Base-by-base conservation (phyloP, 345 rosid genomes). In the Brassica nigra region DNA sequence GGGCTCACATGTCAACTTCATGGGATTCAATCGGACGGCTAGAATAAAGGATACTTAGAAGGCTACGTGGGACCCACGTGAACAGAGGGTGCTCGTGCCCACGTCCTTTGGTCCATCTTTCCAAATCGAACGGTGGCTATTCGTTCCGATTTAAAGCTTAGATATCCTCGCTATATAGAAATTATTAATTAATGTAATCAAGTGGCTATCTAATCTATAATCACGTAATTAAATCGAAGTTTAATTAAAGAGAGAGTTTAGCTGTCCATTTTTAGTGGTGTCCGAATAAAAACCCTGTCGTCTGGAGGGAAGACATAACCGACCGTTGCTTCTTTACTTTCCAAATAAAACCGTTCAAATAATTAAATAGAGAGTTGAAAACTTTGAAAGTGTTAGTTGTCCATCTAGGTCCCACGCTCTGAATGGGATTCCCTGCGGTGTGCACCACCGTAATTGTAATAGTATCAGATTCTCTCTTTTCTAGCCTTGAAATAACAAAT, bases 1-100 rank as follows among this genome's bases (percentile, higher is more conserved):
- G 83, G 80, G 83, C 80, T 75, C 83, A 81, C 83, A 81, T 76
- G 83, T 81, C 83, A 76, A 73, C 83, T 76, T 76, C 83, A 71
- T 62, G 75, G 79, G 83, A 75, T 80, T 64, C 76, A 80, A 80
- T 80, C 76, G 79, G 83, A 80, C 79, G 79, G 83, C 83, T 74
- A 31, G 15, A 73, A 44, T 16, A 52, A 47, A n/a, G 44, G 68
- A 73, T 42, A 70, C 73, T 58, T 5, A 61, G 70, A 80, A 30
- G 28, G 62, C 30, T 65, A 64, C 69, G n/a, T 66, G 74, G 83
- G 73, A 58, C 80, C 83, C 70, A 76, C 71, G 52, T 69, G 75
- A 54, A 74, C 74, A 80, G 66, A 67, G 70, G 73, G 75, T 52
- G 68, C 79, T 68, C 79, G 71, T 69, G 76, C 76, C 76, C 83